These are phyloP conservation scores for Phytophthora syringae DNA, from an alignment of 352 stramenopile genomes.

Conservation along the genomic window DNA sequence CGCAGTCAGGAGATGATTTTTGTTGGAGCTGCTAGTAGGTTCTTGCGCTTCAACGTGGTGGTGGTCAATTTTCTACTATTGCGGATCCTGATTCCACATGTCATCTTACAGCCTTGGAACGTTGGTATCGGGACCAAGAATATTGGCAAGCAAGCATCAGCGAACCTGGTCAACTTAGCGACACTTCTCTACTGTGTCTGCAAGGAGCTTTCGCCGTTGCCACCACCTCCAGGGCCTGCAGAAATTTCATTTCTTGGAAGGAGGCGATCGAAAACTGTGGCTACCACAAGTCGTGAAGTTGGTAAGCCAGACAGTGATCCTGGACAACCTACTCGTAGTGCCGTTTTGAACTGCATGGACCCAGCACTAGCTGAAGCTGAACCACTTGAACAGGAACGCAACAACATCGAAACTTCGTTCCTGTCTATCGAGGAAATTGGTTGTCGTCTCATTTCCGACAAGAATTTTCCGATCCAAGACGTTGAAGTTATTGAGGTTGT, in stretches of 20 bases:
- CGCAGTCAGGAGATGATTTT: background rate
- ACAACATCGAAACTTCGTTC: constrained; percentile 17
- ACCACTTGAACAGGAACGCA: background rate
- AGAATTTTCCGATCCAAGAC: constrained; percentile 37
- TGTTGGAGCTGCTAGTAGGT: background rate
- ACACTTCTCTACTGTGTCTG: constrained; percentile 64
- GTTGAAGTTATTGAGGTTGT: constrained; percentile 33
- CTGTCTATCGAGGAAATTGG: constrained; percentile 42
- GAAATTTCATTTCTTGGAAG: constrained; percentile 15
- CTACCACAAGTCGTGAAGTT: background rate
- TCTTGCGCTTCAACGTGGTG: constrained; percentile 59
- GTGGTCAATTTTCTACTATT: constrained; percentile 71
- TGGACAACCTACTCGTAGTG: background rate
- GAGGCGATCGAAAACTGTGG: constrained; percentile 16
- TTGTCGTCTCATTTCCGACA: constrained; percentile 31
- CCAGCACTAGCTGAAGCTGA: background rate
- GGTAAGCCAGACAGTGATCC: background rate
- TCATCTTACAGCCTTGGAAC: constrained; percentile 61
- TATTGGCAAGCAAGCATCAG: constrained; percentile 29
- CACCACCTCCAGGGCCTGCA: constrained; percentile 18
- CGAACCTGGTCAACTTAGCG: constrained; percentile 56
- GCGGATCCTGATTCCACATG: constrained; percentile 62
- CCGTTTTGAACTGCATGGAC: background rate
- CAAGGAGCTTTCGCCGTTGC: constrained; percentile 48
- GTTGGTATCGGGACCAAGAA: constrained; percentile 41